A percentile compares a stretch with the other conserved stretches of the same genome.
phyloP scores from a whole-genome alignment of 257 asterid species.

The Verbena officinalis region DNA sequence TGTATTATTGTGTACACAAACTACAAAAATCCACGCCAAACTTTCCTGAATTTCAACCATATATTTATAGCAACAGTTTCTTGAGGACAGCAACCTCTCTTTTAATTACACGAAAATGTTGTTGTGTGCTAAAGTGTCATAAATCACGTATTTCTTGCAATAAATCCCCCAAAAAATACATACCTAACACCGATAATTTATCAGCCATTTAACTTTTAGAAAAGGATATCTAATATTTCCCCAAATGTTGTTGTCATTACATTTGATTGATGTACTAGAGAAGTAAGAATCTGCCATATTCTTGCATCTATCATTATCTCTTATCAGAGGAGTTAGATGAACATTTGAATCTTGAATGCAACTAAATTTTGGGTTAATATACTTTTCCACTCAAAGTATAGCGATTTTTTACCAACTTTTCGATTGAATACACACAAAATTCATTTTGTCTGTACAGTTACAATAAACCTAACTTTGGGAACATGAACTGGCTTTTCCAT shows the following conservation, averaged over 20 bases:
- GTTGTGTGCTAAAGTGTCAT: slow-evolving; percentile 12
- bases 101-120: slow-evolving; percentile 14
- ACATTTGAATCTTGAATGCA: no score
- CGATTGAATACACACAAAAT: slow-evolving; percentile 10
- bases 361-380: no score
- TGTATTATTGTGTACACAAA: background rate
- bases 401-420: no score
- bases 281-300: background rate
- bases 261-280: slow-evolving; percentile 6
- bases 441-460: background rate
- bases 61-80: background rate
- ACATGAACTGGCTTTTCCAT: background rate
- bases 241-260: background rate
- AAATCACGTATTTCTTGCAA: background rate
- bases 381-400: no score
- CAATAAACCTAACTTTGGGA: slow-evolving; percentile 5
- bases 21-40: slow-evolving; percentile 14
- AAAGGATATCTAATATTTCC: background rate
- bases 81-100: slow-evolving; percentile 2
- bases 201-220: slow-evolving; percentile 12
- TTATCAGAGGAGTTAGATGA: no score
- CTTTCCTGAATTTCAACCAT: slow-evolving; percentile 11
- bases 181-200: background rate
- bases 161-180: background rate
- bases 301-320: no score